A percentile compares a stretch with the other conserved stretches of the same genome.
These are phyloP conservation scores for Anthoceros angustus DNA, from an alignment of 225 moss, liverwort and hornwort genomes.

Conservation along the genomic window DNA sequence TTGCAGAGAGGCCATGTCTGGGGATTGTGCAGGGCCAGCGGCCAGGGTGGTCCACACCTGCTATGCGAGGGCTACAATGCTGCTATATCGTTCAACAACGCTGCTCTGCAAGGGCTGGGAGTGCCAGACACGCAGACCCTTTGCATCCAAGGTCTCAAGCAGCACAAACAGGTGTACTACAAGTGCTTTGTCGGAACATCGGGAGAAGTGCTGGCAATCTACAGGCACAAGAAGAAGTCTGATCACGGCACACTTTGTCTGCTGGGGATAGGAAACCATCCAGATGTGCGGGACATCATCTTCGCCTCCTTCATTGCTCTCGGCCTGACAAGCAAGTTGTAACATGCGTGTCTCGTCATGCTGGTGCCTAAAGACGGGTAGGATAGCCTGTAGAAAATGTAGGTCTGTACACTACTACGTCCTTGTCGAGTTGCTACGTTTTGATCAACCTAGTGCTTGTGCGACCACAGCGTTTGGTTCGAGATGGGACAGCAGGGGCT, in stretches of 20 bases:
- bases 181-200: constrained; percentile 18
- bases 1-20: not conserved
- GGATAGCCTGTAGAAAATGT: not conserved
- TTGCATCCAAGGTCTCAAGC: constrained; percentile 17
- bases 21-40: not conserved
- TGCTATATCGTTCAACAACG: not conserved
- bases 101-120: constrained; percentile 1
- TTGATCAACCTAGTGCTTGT: not conserved
- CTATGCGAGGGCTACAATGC: not conserved
- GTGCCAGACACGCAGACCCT: constrained; percentile 7
- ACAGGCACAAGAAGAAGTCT: constrained; percentile 13
- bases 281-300: constrained; percentile 17
- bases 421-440: not conserved
- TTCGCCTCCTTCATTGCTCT: constrained; percentile 22
- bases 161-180: constrained; percentile 15
- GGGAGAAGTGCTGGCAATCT: constrained; percentile 24
- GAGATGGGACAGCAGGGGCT: not conserved
- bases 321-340: constrained; percentile 17
- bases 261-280: constrained; percentile 19
- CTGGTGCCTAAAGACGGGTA: too few species aligned
- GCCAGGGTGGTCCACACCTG: not conserved
- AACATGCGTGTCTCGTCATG: not conserved
- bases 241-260: constrained; percentile 14
- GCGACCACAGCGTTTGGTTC: not conserved
- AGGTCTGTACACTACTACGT: not conserved